Evolutionary conservation across 768 basidiomycete genomes (phyloP).

Genomic region (Mycena albidolilacea): DNA sequence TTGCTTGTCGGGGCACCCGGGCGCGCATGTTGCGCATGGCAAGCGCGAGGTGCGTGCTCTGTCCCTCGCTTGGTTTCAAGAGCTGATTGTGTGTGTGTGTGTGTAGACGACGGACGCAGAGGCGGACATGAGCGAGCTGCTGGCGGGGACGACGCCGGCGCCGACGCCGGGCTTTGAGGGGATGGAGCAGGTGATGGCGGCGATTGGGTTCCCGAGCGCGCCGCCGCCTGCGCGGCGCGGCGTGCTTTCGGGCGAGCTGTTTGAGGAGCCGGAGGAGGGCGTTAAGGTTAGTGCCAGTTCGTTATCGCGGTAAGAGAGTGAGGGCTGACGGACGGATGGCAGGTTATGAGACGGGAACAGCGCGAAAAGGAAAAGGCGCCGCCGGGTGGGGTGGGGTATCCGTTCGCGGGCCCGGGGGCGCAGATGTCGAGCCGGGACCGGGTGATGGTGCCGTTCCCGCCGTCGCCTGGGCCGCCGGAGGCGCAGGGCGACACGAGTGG

Average conservation of each 20-base stretch:
- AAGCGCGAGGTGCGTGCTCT: not conserved
- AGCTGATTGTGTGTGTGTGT: no score
- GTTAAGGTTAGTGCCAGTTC: slow-evolving; percentile 52
- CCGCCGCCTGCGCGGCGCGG: slow-evolving; percentile 71
- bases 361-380: slow-evolving; percentile 41
- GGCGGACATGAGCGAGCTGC: slow-evolving; percentile 49
- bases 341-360: slow-evolving; percentile 60
- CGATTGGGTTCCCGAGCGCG: slow-evolving; percentile 66
- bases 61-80: no score
- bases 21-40: not conserved
- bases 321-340: not conserved
- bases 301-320: no score
- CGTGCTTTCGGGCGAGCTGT: slow-evolving; percentile 76
- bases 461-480: slow-evolving; percentile 63
- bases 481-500: slow-evolving; percentile 47
- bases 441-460: slow-evolving; percentile 78
- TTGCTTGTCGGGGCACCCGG: slow-evolving; percentile 57
- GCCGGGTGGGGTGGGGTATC: slow-evolving; percentile 60
- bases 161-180: slow-evolving; percentile 60
- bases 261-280: slow-evolving; percentile 57
- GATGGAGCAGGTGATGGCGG: slow-evolving; percentile 71
- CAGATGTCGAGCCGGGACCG: slow-evolving; percentile 73
- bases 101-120: no score
- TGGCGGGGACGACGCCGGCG: slow-evolving; percentile 37
- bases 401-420: slow-evolving; percentile 74